Base-by-base conservation (phyloP, 2,329 filamentous ascomycete genomes). In the Pestalotiopsis sp. region DNA sequence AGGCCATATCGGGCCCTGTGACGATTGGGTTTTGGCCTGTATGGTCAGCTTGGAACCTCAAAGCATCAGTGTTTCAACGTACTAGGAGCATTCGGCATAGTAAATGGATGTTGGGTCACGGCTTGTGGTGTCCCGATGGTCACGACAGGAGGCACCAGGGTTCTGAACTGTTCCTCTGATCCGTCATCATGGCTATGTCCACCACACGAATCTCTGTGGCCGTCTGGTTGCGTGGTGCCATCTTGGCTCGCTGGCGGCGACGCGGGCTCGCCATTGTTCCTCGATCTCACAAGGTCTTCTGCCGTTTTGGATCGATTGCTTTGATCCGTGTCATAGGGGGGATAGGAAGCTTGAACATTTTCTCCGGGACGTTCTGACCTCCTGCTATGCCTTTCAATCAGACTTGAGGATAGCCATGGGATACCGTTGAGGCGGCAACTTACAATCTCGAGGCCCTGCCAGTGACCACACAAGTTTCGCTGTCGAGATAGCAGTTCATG, bases 401-500 rank as follows among this genome's bases (percentile, higher is more conserved):
- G 57, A 4, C 11, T 2, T n/a, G 45, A 9, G 9, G 13, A 38
- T 23, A 45, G 12, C 11, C 14, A 12, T 23, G n/a, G 11, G 61
- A 5, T 14, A 13, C 11, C 2, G 4, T 61, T 17, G 14, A 14
- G 2, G 58, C n/a, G 14, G 31, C n/a, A 31, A 76, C 81, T 76
- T 71, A 82, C 81, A 81, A 80, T 69, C 78, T 78, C 4, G 79
- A 82, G 23, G 79, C 81, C 69, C 81, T 77, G 57, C 78, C 79
- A 9, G 79, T 82, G 68, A 82, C 78, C 65, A 84, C 74, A 71
- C 81, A 81, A 0, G 78, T 79, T 71, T 86, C 84, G 69, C 82
- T 83, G 71, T 86, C 84, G 67, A 85, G 82, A 61, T 84, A 84
- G 73, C 84, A 87, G 68, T 86, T 86, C 78, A 85, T 86, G 76